Conservation (phyloP, 371 early-diverging fungal species). For the Mortierella sp. region DNA sequence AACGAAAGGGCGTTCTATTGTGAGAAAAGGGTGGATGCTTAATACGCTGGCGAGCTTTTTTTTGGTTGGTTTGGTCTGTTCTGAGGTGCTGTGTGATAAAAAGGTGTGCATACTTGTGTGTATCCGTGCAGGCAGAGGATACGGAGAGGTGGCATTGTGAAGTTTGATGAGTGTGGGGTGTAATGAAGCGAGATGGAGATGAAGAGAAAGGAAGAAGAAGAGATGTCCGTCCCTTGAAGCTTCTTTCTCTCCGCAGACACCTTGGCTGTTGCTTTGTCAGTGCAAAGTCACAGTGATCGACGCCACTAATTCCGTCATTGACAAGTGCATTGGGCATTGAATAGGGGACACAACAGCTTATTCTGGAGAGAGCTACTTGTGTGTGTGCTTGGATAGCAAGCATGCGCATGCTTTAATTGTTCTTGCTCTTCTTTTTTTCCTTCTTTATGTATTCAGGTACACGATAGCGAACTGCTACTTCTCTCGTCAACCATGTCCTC, state of each 20-base stretch:
- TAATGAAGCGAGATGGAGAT: not conserved
- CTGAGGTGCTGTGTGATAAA: not conserved
- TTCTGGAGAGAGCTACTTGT: not conserved
- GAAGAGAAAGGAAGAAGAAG: not conserved
- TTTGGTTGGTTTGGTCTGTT: not conserved
- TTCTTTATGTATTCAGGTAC: no score
- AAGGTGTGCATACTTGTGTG: conserved; percentile 55
- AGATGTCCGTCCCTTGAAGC: not conserved
- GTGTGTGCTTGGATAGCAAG: not conserved
- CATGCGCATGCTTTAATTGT: not conserved
- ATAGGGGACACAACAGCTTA: not conserved
- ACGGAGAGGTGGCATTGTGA: conserved; percentile 34
- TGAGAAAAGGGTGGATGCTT: not conserved
- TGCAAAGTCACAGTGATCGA: conserved; percentile 7
- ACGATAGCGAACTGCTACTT: no score
- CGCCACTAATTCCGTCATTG: conserved; percentile 8
- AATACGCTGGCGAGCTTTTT: not conserved
- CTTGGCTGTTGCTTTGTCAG: not conserved
- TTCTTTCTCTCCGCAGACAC: not conserved
- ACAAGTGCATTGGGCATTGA: not conserved
- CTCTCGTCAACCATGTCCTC: no score
- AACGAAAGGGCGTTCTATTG: conserved; percentile 75
- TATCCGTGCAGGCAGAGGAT: conserved; percentile 85
- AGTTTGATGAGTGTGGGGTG: not conserved
- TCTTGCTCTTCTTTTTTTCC: not conserved